A percentile compares a stretch with the other conserved stretches of the same genome.
Evolutionary conservation across 345 rosid genomes (phyloP).

Genomic region (Luvunga scandens): DNA sequence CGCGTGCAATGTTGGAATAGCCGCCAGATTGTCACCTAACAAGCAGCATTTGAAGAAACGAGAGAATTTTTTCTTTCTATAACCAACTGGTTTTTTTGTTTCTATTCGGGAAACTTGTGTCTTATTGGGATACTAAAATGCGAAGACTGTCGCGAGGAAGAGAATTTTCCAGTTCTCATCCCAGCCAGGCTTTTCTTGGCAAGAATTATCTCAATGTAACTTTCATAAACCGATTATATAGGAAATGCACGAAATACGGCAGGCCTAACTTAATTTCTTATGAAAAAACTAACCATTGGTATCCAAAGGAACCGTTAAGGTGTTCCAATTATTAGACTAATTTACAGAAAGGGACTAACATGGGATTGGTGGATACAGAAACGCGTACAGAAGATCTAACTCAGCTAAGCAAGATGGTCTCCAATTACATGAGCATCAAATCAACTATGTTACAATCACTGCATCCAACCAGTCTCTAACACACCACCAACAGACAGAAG

Average conservation of each 20-base stretch:
- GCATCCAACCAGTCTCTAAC: slow-evolving; percentile 14
- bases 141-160: too few species aligned
- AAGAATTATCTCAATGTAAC: background rate
- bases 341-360: background rate
- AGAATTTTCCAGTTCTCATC: background rate
- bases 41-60: background rate
- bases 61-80: background rate
- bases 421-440: slow-evolving; percentile 23
- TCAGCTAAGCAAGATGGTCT: background rate
- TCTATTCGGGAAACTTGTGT: background rate
- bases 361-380: slow-evolving; percentile 16
- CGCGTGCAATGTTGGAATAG: background rate
- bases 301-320: slow-evolving; percentile 5
- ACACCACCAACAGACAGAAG: background rate
- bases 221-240: background rate
- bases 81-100: background rate
- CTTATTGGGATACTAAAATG: too few species aligned
- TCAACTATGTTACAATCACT: slow-evolving; percentile 25
- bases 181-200: background rate
- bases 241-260: background rate
- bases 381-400: slow-evolving; percentile 17
- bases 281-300: background rate
- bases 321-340: slow-evolving; percentile 21
- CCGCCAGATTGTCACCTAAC: background rate
- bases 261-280: background rate